Base-by-base conservation (phyloP, 1,284 basidiomycete genomes). In the Tylopilus sp. region DNA sequence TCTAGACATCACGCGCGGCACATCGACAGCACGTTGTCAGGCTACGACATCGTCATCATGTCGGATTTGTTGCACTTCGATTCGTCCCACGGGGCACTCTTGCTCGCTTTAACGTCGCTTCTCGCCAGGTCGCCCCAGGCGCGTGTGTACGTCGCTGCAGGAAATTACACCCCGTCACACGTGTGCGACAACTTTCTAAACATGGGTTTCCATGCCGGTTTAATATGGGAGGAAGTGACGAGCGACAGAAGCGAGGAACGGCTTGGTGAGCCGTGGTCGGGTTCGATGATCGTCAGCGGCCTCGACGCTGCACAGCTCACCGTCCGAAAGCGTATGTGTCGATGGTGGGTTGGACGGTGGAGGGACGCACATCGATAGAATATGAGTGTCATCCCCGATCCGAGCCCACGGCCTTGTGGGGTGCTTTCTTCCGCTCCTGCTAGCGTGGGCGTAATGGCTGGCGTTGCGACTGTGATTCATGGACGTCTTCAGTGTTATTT, bases 11-110 rank as follows among this genome's bases (percentile, higher is more conserved):
- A 54, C 33, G 34, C 62, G 37, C 47, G 46, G 26, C 28, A 16
- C 36, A 31, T 41, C 42, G 48, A 53, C n/a, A 18, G n/a, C 48
- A 46, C 53, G 58, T 49, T 61, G 19, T 16, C 44, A 33, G 74
- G 78, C 21, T 86, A 74, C 60, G 82, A 86, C 56, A 59, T 77
- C 26, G 70, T 86, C 41, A 74, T 87, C 52, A 72, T 86, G 45
- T 87, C 82, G 4, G 84, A 87, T 66, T 71, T 89, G 12, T 73
- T 87, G 18, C 82, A 86, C 63, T 86, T 87, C 59, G 70, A 79
- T 59, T 59, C 60, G 46, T 84, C 80, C 34, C 85, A 87, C 61
- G 72, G 71, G 51, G 74, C 65, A n/a, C 74, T 86, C 35, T 59
- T 86, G 29, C 55, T 63, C 7, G 81, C 83, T 2, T 64, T 82